These are phyloP conservation scores for Entelexis sorbosivorans DNA, from an alignment of 1,139 yeast species.

Conservation along the genomic window DNA sequence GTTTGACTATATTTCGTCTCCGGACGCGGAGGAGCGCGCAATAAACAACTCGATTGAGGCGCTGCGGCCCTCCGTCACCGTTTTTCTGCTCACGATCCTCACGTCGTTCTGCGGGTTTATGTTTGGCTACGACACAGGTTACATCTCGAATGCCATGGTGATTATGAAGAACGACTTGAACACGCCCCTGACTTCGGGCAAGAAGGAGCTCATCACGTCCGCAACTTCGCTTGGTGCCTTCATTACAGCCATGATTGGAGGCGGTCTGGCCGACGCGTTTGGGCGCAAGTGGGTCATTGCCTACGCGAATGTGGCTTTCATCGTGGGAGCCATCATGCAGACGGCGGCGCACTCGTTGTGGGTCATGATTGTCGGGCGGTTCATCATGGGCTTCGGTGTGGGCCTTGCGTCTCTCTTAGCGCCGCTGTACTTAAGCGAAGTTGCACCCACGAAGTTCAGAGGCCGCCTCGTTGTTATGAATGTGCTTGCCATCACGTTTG, in stretches of 20 bases:
- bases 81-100: constrained; percentile 58
- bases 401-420: constrained; percentile 88
- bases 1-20: not conserved
- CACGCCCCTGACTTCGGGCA: constrained; percentile 48
- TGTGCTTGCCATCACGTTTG: constrained; percentile 72
- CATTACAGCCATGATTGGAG: constrained; percentile 65
- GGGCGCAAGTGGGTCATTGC: constrained; percentile 77
- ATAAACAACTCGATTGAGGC: constrained; percentile 23
- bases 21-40: constrained; percentile 15
- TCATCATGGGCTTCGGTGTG: constrained; percentile 90
- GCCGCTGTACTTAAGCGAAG: constrained; percentile 80
- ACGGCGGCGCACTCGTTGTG: constrained; percentile 69
- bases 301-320: constrained; percentile 66
- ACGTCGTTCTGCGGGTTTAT: constrained; percentile 89
- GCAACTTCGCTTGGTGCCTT: constrained; percentile 92
- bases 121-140: constrained; percentile 96
- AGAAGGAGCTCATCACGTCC: constrained; percentile 83
- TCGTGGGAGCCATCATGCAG: constrained; percentile 75
- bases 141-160: constrained; percentile 83
- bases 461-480: constrained; percentile 57
- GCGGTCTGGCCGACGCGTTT: constrained; percentile 62
- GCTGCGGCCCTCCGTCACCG: constrained; percentile 31
- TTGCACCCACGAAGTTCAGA: constrained; percentile 84
- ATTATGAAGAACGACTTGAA: constrained; percentile 60
- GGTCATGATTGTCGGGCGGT: constrained; percentile 87